These are phyloP conservation scores for Solanum lycopersicoides DNA, from an alignment of 257 asterid genomes.

Conservation along the genomic window DNA sequence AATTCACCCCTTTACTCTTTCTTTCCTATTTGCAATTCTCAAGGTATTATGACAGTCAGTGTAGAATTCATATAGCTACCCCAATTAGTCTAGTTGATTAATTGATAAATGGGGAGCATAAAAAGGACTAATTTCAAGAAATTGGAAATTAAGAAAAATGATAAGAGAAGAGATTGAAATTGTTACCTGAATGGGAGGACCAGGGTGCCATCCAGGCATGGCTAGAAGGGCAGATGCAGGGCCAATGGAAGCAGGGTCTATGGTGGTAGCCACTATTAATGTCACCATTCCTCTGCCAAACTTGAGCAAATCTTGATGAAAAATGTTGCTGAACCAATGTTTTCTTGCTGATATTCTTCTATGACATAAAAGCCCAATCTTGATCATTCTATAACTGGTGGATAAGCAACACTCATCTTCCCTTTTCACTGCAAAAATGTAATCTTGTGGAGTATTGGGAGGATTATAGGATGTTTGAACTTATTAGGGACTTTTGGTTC, in stretches of 20 bases:
- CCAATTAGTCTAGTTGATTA: background rate
- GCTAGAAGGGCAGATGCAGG: slow-evolving; percentile 29
- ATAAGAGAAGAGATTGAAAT: background rate
- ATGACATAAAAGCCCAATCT: background rate
- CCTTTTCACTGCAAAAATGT: background rate
- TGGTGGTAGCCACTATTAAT: slow-evolving; percentile 21
- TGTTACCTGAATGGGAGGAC: slow-evolving; percentile 23
- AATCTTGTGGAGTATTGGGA: background rate
- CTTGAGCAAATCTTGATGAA: background rate
- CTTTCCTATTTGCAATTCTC: background rate
- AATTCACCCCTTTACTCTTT: background rate
- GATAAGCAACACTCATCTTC: background rate
- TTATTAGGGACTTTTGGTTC: background rate
- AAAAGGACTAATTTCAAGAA: background rate
- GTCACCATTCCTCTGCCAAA: slow-evolving; percentile 16
- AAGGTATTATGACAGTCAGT: background rate
- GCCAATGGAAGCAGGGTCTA: slow-evolving; percentile 26
- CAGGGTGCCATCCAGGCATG: slow-evolving; percentile 34
- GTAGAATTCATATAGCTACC: background rate
- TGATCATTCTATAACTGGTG: background rate
- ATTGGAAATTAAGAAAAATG: background rate
- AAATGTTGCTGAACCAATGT: background rate
- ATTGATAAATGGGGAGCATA: background rate
- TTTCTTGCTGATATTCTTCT: background rate
- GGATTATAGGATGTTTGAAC: background rate